Evolutionary conservation across 2,329 filamentous ascomycete species (phyloP).

Genomic region (Fusarium acutatum): DNA sequence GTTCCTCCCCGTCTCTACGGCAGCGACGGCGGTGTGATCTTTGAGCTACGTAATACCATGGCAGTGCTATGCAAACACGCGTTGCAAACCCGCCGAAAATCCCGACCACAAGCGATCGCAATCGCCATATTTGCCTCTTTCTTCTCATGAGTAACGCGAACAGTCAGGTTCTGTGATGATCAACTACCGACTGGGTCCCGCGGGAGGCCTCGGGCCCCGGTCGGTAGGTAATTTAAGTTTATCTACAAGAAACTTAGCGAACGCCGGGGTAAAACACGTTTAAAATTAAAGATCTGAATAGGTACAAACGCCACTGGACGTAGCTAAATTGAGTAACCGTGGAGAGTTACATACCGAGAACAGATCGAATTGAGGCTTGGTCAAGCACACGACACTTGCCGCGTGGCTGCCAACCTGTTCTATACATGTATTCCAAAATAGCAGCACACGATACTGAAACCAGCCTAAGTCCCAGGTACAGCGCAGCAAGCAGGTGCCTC

Average conservation of each 20-base stretch:
- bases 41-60: not conserved
- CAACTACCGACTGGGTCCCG: not conserved
- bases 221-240: not conserved
- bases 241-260: not conserved
- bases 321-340: too few relatives aligned
- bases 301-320: not conserved
- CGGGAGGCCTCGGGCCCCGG: not conserved
- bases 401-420: not conserved
- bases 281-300: constrained; percentile 6
- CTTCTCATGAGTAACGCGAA: not conserved
- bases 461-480: not conserved
- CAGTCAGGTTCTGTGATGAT: not conserved
- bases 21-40: not conserved
- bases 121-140: not conserved
- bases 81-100: not conserved
- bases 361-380: not conserved
- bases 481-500: not conserved
- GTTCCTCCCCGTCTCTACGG: not conserved
- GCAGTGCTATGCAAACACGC: not conserved
- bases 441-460: constrained; percentile 5
- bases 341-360: too few relatives aligned
- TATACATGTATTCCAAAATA: constrained; percentile 19
- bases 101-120: not conserved
- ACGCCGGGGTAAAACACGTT: not conserved
- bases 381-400: constrained; percentile 2